These are phyloP conservation scores for Fusarium humuli DNA, from an alignment of 2,329 filamentous ascomycete species.

Conservation along the genomic window DNA sequence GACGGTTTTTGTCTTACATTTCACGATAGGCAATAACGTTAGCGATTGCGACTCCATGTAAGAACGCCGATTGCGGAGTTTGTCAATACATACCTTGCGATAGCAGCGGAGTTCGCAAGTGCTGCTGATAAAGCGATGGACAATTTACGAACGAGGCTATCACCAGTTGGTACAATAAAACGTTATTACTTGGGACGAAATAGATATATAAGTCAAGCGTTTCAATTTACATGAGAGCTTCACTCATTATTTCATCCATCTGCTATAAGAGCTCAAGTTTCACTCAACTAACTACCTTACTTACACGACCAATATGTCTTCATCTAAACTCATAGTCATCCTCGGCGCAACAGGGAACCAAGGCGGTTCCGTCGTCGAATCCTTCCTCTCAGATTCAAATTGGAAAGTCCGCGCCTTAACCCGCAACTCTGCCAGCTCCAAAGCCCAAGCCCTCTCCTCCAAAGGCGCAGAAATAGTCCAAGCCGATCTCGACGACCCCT, in stretches of 20 bases:
- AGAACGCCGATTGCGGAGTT: background rate
- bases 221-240: background rate
- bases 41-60: background rate
- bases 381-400: conserved; percentile 17
- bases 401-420: conserved; percentile 34
- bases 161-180: background rate
- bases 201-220: conserved; percentile 6
- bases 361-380: conserved; percentile 23
- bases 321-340: conserved; percentile 24
- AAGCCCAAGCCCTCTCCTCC: conserved; percentile 13
- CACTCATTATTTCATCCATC: background rate
- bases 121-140: conserved; percentile 14
- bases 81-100: background rate
- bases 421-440: conserved; percentile 20
- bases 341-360: conserved; percentile 39
- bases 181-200: background rate
- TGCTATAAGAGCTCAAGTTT: background rate
- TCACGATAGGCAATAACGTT: background rate
- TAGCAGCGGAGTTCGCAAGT: background rate
- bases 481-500: conserved; percentile 13
- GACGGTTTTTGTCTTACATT: no score
- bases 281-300: background rate
- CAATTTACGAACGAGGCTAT: background rate
- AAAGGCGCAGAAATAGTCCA: conserved; percentile 18
- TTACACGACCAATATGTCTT: conserved; percentile 8